Conservation (phyloP, 805 yeast species). For the Brettanomyces custersianus region DNA sequence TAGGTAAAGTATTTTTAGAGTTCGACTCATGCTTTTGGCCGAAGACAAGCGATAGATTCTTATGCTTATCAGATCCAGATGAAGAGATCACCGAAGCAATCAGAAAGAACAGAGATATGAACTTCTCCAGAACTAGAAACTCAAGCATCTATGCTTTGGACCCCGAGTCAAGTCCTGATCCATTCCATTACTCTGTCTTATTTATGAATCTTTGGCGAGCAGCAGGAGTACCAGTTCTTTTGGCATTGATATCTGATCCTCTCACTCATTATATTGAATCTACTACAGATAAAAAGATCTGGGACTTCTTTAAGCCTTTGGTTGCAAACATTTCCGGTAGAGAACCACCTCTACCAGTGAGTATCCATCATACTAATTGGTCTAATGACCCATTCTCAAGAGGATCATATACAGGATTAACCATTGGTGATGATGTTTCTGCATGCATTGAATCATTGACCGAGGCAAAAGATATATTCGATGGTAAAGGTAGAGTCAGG, state of each 20-base stretch:
- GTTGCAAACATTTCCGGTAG: constrained; percentile 24
- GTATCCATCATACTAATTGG: constrained; percentile 34
- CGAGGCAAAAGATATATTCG: constrained; percentile 32
- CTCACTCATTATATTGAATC: constrained; percentile 39
- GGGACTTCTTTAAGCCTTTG: constrained; percentile 38
- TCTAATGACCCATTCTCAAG: constrained; percentile 41
- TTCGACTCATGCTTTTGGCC: constrained; percentile 42
- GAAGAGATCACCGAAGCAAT: constrained; percentile 11
- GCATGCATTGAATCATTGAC: constrained; percentile 27
- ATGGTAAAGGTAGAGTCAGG: constrained; percentile 30
- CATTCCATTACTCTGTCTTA: constrained; percentile 21
- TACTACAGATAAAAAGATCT: constrained; percentile 29
- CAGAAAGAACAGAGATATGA: neutral
- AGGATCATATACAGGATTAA: constrained; percentile 34
- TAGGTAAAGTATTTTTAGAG: constrained; percentile 40
- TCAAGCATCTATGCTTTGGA: neutral
- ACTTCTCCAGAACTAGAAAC: neutral
- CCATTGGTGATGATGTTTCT: constrained; percentile 20
- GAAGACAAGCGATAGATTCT: constrained; percentile 22
- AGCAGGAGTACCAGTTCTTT: constrained; percentile 29
- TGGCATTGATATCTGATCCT: constrained; percentile 41
- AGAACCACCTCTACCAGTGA: constrained; percentile 17
- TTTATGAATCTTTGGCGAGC: constrained; percentile 22
- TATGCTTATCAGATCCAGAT: constrained; percentile 24
- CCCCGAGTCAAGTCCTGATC: constrained; percentile 11